Evolutionary conservation across 2,329 filamentous ascomycete genomes (phyloP).

Genomic region (Ophiosphaerella korrae): DNA sequence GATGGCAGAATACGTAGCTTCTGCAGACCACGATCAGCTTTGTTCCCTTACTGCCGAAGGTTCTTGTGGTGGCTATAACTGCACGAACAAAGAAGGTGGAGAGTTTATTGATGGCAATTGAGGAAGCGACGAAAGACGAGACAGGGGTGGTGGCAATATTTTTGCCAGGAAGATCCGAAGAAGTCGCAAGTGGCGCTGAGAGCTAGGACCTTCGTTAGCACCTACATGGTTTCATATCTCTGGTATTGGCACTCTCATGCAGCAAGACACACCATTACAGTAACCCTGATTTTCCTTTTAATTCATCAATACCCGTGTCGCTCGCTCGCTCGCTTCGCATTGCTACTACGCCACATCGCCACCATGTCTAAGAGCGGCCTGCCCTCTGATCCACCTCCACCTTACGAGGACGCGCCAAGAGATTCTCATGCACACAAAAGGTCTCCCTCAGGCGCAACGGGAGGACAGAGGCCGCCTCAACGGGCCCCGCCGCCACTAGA

Average conservation of each 20-base stretch:
- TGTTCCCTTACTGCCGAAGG: neutral
- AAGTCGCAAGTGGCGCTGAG: neutral
- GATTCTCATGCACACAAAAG: conserved; percentile 22
- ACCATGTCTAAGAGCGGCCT: conserved; percentile 20
- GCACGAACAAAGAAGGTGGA: neutral
- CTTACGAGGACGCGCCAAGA: conserved; percentile 48
- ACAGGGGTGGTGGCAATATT: no score
- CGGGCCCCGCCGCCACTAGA: conserved; percentile 69
- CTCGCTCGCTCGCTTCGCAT: no score
- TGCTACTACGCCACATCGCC: conserved; percentile 1
- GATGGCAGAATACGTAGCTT: neutral
- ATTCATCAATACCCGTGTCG: no score
- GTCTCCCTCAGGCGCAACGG: conserved; percentile 20
- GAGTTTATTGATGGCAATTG: no score
- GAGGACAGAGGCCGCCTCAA: conserved; percentile 19
- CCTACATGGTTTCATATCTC: no score
- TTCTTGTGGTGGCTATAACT: neutral
- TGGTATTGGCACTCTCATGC: no score
- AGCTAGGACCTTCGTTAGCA: neutral
- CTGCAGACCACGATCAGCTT: neutral
- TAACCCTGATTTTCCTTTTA: neutral
- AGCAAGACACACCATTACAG: neutral
- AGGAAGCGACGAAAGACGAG: neutral
- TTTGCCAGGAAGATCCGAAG: no score
- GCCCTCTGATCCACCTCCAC: conserved; percentile 50